A percentile compares a stretch with the other conserved stretches of the same genome.
Evolutionary conservation across 352 stramenopile genomes (phyloP).

Genomic region (Peronospora belbahrii): DNA sequence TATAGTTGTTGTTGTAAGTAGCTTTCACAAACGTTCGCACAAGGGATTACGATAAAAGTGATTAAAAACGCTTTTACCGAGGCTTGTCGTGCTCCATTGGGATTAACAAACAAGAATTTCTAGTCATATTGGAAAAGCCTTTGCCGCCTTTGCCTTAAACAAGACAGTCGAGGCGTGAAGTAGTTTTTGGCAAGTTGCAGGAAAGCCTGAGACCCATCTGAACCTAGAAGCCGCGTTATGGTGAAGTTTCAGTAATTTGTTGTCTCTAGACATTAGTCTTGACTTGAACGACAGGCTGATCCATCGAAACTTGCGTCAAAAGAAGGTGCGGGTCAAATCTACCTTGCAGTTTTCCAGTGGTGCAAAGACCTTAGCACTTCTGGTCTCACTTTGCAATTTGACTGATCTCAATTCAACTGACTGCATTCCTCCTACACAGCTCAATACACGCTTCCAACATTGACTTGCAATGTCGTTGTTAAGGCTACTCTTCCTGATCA

Average conservation of each 20-base stretch:
- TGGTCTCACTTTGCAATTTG: slow-evolving; percentile 17
- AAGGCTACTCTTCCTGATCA: slow-evolving; percentile 6
- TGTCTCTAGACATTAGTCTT: slow-evolving; percentile 1
- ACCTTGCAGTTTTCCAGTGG: not conserved
- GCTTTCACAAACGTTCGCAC: not conserved
- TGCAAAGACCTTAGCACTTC: slow-evolving; percentile 5
- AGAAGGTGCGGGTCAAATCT: slow-evolving; percentile 1
- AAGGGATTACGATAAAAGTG: not conserved
- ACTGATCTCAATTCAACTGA: not conserved
- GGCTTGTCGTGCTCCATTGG: not conserved
- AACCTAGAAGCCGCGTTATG: not conserved
- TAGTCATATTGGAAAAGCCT: not conserved
- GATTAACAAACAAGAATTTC: not conserved
- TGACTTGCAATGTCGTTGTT: slow-evolving; percentile 13
- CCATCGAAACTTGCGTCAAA: slow-evolving; percentile 2
- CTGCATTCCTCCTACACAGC: not conserved
- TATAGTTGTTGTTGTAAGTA: not conserved
- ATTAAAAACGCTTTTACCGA: not conserved
- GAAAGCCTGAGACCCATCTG: not conserved
- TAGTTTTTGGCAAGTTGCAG: not conserved
- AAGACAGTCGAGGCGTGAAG: not conserved
- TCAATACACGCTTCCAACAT: not conserved
- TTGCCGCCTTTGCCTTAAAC: not conserved
- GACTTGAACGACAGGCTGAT: slow-evolving; percentile 1
- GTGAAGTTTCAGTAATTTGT: not conserved